phyloP scores from a whole-genome alignment of 1,284 basidiomycete genomes.

The Microbotryomycetes sp. region DNA sequence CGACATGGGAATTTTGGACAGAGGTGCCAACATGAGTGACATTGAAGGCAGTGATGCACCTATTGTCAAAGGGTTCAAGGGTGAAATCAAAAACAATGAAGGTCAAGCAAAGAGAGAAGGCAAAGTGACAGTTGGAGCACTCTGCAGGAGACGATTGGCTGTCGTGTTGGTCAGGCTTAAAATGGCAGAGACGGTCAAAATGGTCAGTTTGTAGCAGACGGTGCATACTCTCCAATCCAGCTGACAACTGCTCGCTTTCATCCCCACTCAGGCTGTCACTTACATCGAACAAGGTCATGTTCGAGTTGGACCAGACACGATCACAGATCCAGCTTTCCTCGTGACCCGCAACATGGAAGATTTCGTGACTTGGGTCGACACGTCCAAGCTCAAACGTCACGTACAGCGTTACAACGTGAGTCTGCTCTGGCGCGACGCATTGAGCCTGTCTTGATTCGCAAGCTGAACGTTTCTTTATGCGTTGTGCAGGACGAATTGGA shows the following conservation, averaged over 20 bases:
- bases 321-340: conserved; percentile 94
- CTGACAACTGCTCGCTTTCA: conserved; percentile 7
- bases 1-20: conserved; percentile 87
- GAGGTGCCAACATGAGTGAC: conserved; percentile 77
- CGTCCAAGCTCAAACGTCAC: conserved; percentile 90
- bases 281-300: conserved; percentile 99
- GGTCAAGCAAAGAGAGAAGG: conserved; percentile 29
- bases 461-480: neutral
- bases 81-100: conserved; percentile 55
- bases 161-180: conserved; percentile 88
- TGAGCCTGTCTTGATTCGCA: neutral
- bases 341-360: conserved; percentile 98
- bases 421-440: neutral
- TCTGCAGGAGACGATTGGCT: conserved; percentile 83
- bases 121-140: conserved; percentile 78
- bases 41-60: conserved; percentile 51
- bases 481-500: conserved; percentile 29
- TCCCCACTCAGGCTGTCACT: conserved; percentile 67
- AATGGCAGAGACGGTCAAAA: conserved; percentile 93
- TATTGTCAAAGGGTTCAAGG: conserved; percentile 35
- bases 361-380: conserved; percentile 99
- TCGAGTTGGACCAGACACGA: conserved; percentile 89
- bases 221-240: conserved; percentile 2
- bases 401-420: conserved; percentile 87
- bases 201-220: conserved; percentile 53